A percentile compares a stretch with the other conserved stretches of the same genome.
Conservation (phyloP, 768 basidiomycete species). For the Nidularia sp. region DNA sequence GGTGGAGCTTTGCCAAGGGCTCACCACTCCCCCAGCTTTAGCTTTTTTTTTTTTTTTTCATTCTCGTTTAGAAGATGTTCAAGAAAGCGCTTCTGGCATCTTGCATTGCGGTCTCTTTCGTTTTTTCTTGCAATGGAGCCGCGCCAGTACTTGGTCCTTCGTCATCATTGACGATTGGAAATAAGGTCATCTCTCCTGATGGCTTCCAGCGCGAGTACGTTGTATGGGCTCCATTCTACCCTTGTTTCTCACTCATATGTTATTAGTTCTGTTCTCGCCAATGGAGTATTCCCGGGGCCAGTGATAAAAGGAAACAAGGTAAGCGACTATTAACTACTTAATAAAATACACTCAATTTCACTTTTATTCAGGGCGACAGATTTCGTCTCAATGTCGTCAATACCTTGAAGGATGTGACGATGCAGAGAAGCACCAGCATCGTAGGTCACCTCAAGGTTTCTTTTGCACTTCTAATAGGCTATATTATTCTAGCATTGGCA, state of each 20-base stretch:
- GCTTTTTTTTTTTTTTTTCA: background rate
- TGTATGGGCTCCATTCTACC: background rate
- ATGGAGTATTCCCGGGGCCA: background rate
- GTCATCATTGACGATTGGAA: background rate
- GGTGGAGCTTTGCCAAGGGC: background rate
- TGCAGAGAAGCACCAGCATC: slow-evolving; percentile 33
- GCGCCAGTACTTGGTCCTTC: background rate
- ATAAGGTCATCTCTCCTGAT: background rate
- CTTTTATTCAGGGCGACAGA: slow-evolving; percentile 17
- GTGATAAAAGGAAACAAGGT: background rate
- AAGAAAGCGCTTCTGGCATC: background rate
- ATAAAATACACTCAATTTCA: background rate
- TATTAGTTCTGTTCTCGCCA: background rate
- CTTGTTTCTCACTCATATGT: background rate
- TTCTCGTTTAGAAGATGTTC: background rate
- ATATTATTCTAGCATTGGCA: slow-evolving; percentile 34
- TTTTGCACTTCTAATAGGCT: background rate
- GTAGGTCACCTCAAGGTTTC: slow-evolving; percentile 8
- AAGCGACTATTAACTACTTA: background rate
- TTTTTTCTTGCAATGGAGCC: background rate
- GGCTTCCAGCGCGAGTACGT: background rate
- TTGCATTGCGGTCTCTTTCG: background rate
- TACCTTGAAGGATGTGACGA: slow-evolving; percentile 30
- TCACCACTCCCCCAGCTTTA: background rate
- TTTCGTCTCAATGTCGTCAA: slow-evolving; percentile 38